Evolutionary conservation across 805 yeast genomes (phyloP), one percentile per base, ranked within the genome.

Genomic region (Candida boleticola): DNA sequence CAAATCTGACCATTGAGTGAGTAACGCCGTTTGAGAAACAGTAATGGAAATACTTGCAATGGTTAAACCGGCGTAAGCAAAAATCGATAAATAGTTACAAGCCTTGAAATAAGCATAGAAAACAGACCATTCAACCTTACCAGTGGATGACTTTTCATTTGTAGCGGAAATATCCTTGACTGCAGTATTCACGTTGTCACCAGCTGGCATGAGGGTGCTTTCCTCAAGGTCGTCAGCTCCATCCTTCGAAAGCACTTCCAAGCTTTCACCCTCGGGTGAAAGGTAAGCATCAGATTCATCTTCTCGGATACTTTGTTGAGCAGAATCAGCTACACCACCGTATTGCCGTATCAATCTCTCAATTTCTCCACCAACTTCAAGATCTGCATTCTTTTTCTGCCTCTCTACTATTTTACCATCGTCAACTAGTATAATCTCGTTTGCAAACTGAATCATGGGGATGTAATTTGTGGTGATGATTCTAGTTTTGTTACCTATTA

Each of bases 341-440:
- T 37, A 42, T n/a, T 44, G 36, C 10, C 43, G 37, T 33, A 45
- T 49, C 23, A 19, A 30, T 26, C 37, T 29, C 23, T 52, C 54
- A 1, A 53, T 41, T 1, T 73, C 63, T 11, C 56, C 58, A 11
- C 49, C 51, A 1, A 45, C 66, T 71, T 74, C 57, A 14, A 80
- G 70, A 37, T 74, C 74, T 6, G 63, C 56, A n/a, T n/a, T n/a
- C 55, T 74, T 84, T 5, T 71, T 65, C 7, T 87, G 68, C 11
- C 55, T 45, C 44, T 68, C 74, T n/a, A 50, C 43, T 14, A 67
- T 62, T n/a, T 51, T 46, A 4, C 65, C 64, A 19, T 42, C 47
- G 26, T 51, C 52, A 41, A 68, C 51, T 39, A 63, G 55, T 36
- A 55, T 59, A 31, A 65, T 66, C 36, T 60, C 57, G 40, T 58